Evolutionary conservation across 75 land plant species (phyloP).

Genomic region (Pinus taeda): DNA sequence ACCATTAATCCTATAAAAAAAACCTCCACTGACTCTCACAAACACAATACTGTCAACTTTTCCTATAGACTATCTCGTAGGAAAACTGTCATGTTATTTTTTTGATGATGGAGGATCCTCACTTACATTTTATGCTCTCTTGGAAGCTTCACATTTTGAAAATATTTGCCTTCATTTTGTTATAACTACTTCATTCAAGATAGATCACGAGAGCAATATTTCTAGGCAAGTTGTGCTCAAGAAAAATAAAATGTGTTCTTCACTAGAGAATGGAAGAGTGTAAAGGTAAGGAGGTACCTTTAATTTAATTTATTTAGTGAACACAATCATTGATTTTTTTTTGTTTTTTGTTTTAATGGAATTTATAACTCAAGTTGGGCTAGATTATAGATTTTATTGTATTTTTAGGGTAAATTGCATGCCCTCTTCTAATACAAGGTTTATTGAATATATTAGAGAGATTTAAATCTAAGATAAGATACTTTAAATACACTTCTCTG

Average conservation of each 20-base stretch:
- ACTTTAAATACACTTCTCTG: too few relatives aligned
- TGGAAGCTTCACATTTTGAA: conserved; percentile 13
- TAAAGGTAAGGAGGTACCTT: conserved; percentile 13
- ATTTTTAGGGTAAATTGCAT: too few relatives aligned
- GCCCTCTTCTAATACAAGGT: too few relatives aligned
- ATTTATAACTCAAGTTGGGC: too few relatives aligned
- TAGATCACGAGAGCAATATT: conserved; percentile 43
- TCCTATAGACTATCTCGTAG: conserved; percentile 64
- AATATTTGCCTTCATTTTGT: conserved; percentile 7
- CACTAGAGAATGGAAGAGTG: background rate
- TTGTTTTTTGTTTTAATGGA: too few relatives aligned
- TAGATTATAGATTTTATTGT: background rate
- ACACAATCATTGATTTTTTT: too few relatives aligned
- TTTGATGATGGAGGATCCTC: conserved; percentile 47
- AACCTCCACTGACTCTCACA: conserved; percentile 52
- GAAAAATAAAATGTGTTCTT: background rate
- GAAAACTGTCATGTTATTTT: conserved; percentile 14
- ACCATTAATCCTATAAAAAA: conserved; percentile 53
- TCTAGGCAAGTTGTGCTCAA: background rate
- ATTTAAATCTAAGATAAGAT: too few relatives aligned
- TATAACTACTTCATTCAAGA: conserved; percentile 36
- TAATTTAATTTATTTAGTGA: too few relatives aligned
- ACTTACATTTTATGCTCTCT: conserved; percentile 49
- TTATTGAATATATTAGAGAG: too few relatives aligned
- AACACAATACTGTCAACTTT: conserved; percentile 55